Conservation (phyloP, 345 rosid genomes). For the Turritis glabra region DNA sequence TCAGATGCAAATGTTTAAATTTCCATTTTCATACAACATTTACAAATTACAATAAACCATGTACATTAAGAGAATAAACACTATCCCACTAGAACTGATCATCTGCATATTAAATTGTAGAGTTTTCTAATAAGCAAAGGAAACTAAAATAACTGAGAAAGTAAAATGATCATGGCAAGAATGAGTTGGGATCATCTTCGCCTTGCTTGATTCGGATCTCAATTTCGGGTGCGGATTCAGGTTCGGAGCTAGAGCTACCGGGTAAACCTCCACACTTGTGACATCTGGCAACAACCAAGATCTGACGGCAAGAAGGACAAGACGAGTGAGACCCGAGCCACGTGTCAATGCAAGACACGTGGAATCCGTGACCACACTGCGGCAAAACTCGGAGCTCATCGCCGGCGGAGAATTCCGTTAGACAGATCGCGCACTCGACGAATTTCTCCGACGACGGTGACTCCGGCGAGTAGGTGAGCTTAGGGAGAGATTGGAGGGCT, state of each 20-base stretch:
- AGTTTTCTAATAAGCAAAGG: background rate
- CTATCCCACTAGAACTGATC: conserved; percentile 25
- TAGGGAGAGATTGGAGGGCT: conserved; percentile 79
- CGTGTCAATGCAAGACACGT: conserved; percentile 82
- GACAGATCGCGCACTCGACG: conserved; percentile 84
- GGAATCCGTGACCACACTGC: conserved; percentile 93
- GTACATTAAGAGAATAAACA: conserved; percentile 23
- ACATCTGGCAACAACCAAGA: conserved; percentile 58
- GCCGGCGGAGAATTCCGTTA: conserved; percentile 66
- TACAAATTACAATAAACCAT: conserved; percentile 27
- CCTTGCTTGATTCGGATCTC: conserved; percentile 41
- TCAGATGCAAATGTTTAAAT: conserved; percentile 12
- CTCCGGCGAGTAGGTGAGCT: conserved; percentile 53
- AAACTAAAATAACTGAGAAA: background rate
- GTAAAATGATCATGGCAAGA: conserved; percentile 45
- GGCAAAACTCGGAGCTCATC: conserved; percentile 83
- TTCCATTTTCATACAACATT: conserved; percentile 14
- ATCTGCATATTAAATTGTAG: conserved; percentile 3
- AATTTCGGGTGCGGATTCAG: conserved; percentile 37
- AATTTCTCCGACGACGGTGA: conserved; percentile 42
- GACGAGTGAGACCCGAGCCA: conserved; percentile 96
- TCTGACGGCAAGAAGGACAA: conserved; percentile 93
- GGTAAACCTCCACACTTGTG: conserved; percentile 76
- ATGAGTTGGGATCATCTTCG: conserved; percentile 55
- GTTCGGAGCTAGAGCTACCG: conserved; percentile 40